Evolutionary conservation across 2,329 filamentous ascomycete species (phyloP).

Genomic region (Fonsecaea monophora): DNA sequence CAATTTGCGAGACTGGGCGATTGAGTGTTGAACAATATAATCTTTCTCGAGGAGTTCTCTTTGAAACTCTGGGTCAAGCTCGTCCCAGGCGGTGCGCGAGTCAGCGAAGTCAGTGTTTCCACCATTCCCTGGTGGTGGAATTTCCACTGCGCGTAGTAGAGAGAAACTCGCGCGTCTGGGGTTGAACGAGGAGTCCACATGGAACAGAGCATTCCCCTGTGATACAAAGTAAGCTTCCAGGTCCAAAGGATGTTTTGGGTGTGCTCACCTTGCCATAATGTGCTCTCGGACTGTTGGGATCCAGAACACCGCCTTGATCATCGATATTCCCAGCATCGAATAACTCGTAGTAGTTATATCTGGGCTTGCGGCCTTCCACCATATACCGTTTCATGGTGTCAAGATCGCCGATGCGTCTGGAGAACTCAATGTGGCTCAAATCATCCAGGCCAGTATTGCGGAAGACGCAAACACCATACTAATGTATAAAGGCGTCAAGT

Average conservation of each 20-base stretch:
- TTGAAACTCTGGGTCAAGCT: slow-evolving; percentile 50
- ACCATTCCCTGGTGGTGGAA: slow-evolving; percentile 57
- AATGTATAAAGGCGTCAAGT: neutral
- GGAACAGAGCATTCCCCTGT: slow-evolving; percentile 60
- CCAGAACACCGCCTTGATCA: slow-evolving; percentile 53
- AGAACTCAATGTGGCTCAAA: slow-evolving; percentile 59
- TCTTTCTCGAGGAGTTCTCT: slow-evolving; percentile 48
- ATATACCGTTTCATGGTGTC: slow-evolving; percentile 62
- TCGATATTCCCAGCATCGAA: slow-evolving; percentile 66
- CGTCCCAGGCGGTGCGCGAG: slow-evolving; percentile 59
- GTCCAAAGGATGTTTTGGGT: neutral
- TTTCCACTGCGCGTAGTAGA: slow-evolving; percentile 57
- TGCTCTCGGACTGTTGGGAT: slow-evolving; percentile 42
- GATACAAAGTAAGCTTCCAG: neutral
- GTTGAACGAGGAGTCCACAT: slow-evolving; percentile 65
- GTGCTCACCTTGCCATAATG: slow-evolving; percentile 48
- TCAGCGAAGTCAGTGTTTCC: slow-evolving; percentile 64
- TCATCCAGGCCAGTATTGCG: slow-evolving; percentile 61
- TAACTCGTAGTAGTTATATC: slow-evolving; percentile 58
- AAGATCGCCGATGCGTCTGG: slow-evolving; percentile 61
- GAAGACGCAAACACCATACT: slow-evolving; percentile 62
- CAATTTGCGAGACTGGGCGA: slow-evolving; percentile 60
- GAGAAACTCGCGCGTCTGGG: slow-evolving; percentile 61
- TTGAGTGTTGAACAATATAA: slow-evolving; percentile 58
- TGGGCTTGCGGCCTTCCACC: slow-evolving; percentile 54